Evolutionary conservation across 768 basidiomycete species (phyloP).

Genomic region (Podaxis sp.): DNA sequence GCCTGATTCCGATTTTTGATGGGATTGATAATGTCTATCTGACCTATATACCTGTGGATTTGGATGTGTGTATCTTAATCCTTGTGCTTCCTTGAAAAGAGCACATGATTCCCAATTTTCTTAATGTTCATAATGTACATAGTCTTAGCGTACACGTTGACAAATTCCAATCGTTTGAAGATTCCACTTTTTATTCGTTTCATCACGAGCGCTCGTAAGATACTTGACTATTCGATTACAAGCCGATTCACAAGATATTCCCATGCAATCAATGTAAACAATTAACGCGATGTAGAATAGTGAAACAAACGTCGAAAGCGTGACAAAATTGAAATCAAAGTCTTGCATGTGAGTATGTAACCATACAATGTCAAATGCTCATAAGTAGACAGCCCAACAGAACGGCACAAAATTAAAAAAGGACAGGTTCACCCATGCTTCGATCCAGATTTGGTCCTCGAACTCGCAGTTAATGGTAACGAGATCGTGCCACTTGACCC

Average conservation of each 20-base stretch:
- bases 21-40: too few species aligned
- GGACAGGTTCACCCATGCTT: slow-evolving; percentile 2
- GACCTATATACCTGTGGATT: not conserved
- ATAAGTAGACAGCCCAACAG: not conserved
- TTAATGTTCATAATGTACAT: not conserved
- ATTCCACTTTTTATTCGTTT: not conserved
- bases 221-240: not conserved
- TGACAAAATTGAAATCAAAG: not conserved
- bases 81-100: not conserved
- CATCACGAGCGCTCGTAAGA: not conserved
- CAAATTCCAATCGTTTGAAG: not conserved
- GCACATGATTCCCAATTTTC: not conserved
- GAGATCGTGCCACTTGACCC: slow-evolving; percentile 19
- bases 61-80: not conserved
- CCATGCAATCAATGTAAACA: not conserved
- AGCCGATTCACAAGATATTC: not conserved
- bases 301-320: not conserved
- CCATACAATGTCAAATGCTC: slow-evolving; percentile 8
- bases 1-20: not conserved
- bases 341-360: not conserved
- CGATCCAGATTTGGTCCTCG: slow-evolving; percentile 9
- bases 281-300: not conserved
- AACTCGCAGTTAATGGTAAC: not conserved
- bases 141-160: not conserved
- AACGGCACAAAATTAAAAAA: not conserved